Conservation (phyloP, 148 eudicot species). For the Limonium bicolor region DNA sequence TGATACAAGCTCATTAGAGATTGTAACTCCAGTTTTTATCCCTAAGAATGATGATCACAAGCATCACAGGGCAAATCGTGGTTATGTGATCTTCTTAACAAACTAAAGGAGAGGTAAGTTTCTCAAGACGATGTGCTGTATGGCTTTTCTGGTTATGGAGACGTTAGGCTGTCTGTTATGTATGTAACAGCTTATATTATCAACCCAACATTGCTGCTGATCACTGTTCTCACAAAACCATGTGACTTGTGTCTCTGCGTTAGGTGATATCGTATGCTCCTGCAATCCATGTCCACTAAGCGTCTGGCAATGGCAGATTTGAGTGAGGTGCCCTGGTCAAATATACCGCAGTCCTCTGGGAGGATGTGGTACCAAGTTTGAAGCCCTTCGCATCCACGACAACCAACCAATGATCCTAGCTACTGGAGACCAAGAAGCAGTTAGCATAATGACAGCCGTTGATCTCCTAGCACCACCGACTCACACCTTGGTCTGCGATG, state of each 20-base stretch:
- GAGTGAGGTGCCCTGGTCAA: conserved; percentile 93
- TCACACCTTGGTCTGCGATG: conserved; percentile 58
- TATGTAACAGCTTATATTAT: too few species aligned
- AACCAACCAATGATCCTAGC: conserved; percentile 65
- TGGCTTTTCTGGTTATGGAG: too few species aligned
- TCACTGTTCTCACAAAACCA: too few species aligned
- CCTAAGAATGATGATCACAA: conserved; percentile 74
- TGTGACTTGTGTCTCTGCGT: too few species aligned
- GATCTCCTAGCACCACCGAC: conserved; percentile 90
- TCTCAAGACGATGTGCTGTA: too few species aligned
- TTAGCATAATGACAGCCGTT: conserved; percentile 40
- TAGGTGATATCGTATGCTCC: conserved; percentile 93
- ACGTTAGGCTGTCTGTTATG: too few species aligned
- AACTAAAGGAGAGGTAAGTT: conserved; percentile 87
- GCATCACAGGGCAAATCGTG: conserved; percentile 83
- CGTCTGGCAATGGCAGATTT: conserved; percentile 96
- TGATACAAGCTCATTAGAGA: conserved; percentile 78
- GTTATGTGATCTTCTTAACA: conserved; percentile 84
- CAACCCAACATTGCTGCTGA: too few species aligned
- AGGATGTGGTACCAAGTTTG: conserved; percentile 76
- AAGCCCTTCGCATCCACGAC: conserved; percentile 67
- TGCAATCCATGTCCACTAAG: conserved; percentile 72
- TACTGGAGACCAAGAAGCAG: conserved; percentile 87
- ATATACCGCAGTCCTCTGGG: conserved; percentile 93
- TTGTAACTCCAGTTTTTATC: conserved; percentile 83